Evolutionary conservation across 2,329 filamentous ascomycete genomes (phyloP).

Genomic region (Pseudogymnoascus sp.): DNA sequence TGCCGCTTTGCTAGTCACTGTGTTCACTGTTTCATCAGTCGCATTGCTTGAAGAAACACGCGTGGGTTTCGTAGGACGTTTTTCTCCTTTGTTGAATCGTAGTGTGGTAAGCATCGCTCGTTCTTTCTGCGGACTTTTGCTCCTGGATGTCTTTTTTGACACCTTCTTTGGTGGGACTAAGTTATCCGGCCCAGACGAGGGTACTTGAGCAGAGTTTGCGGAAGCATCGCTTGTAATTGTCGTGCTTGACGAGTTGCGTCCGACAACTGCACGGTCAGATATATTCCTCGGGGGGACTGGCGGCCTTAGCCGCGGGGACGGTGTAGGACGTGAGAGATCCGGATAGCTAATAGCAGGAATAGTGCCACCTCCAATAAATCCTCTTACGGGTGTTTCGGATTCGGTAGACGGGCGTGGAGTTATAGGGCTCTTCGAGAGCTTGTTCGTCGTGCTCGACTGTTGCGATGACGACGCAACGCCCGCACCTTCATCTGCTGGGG

Average conservation of each 20-base stretch:
- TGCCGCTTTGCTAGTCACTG: constrained; percentile 55
- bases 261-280: constrained; percentile 40
- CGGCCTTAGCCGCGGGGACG: constrained; percentile 45
- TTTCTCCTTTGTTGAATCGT: constrained; percentile 43
- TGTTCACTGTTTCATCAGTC: constrained; percentile 39
- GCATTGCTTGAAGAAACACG: constrained; percentile 20
- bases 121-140: constrained; percentile 50
- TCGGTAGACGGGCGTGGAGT: constrained; percentile 21
- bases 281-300: constrained; percentile 40
- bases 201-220: background rate
- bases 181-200: constrained; percentile 17
- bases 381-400: constrained; percentile 31
- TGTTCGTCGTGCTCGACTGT: constrained; percentile 13
- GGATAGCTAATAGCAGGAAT: constrained; percentile 74
- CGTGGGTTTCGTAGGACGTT: constrained; percentile 36
- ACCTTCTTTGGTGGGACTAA: constrained; percentile 17
- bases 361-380: constrained; percentile 73
- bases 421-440: constrained; percentile 24
- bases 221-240: constrained; percentile 1
- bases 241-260: constrained; percentile 18
- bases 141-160: constrained; percentile 34
- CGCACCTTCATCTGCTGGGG: constrained; percentile 18
- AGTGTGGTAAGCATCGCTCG: constrained; percentile 57
- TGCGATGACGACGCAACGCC: constrained; percentile 13
- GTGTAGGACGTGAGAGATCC: constrained; percentile 64